These are phyloP conservation scores for Mortierella sp. DNA, from an alignment of 371 early-diverging fungal species.

Conservation along the genomic window DNA sequence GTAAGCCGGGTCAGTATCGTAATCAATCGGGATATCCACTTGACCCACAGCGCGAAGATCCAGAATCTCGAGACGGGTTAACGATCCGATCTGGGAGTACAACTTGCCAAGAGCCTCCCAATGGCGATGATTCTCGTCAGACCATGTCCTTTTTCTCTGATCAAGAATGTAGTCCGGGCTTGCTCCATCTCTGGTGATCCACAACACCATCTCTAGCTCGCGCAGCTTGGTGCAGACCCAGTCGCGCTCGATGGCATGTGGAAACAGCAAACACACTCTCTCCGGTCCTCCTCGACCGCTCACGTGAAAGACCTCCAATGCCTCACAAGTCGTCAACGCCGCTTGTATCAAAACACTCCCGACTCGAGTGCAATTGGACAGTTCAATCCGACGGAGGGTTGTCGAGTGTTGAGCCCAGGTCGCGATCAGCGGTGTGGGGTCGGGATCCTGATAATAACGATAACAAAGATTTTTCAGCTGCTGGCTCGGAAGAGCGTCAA, in stretches of 20 bases:
- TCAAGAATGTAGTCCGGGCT: background rate
- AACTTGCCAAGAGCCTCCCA: background rate
- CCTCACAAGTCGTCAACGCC: background rate
- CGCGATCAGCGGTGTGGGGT: background rate
- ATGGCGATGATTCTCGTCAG: background rate
- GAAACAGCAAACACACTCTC: background rate
- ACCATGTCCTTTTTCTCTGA: background rate
- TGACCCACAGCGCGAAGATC: background rate
- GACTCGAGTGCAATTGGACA: background rate
- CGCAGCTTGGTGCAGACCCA: background rate
- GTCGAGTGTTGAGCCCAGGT: background rate
- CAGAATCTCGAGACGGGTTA: background rate
- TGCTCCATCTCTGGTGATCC: background rate
- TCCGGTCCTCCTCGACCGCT: background rate
- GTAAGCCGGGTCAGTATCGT: background rate
- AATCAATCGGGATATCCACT: background rate
- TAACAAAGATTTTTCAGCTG: background rate
- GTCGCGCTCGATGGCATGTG: background rate
- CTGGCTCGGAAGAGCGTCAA: background rate
- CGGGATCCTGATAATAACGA: background rate
- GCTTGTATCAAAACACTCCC: background rate
- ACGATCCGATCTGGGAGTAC: background rate
- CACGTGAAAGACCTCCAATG: background rate
- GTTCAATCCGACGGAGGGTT: background rate
- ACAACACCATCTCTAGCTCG: background rate